These are phyloP conservation scores for Aleurites moluccanus DNA, from an alignment of 441 rosid genomes.

Conservation along the genomic window DNA sequence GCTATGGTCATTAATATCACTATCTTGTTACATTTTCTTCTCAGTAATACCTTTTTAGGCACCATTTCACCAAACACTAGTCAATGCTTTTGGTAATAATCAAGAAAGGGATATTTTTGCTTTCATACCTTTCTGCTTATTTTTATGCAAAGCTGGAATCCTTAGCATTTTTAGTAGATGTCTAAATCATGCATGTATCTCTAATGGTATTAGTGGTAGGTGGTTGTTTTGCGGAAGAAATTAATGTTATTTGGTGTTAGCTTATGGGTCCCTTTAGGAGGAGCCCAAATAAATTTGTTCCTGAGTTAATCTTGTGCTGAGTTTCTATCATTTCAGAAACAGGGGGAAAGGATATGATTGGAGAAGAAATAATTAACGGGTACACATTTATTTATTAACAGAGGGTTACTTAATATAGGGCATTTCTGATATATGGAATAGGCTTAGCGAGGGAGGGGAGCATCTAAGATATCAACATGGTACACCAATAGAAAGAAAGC, in stretches of 20 bases:
- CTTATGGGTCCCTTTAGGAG: not conserved
- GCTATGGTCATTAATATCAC: constrained; percentile 12
- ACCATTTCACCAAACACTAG: constrained; percentile 1
- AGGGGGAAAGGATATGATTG: not conserved
- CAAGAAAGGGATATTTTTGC: not conserved
- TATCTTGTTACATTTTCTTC: constrained; percentile 17
- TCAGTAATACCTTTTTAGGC: not conserved
- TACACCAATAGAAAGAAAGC: not conserved
- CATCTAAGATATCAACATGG: not conserved
- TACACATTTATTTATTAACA: not conserved
- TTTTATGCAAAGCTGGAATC: constrained; percentile 6
- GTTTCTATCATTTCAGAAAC: not conserved
- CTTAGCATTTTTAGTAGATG: not conserved
- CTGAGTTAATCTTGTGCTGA: not conserved
- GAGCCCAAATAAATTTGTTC: not conserved
- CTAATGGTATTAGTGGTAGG: not conserved
- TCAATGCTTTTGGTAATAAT: not conserved
- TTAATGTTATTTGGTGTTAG: not conserved
- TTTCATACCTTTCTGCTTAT: constrained; percentile 7
- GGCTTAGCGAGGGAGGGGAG: not conserved
- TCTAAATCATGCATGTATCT: not conserved
- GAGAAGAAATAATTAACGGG: not conserved
- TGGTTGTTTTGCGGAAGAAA: not conserved
- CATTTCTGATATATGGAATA: not conserved
- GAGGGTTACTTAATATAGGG: not conserved